Conservation (phyloP, 202 grass and related monocot species). For the Miscanthus sacchariflorus region DNA sequence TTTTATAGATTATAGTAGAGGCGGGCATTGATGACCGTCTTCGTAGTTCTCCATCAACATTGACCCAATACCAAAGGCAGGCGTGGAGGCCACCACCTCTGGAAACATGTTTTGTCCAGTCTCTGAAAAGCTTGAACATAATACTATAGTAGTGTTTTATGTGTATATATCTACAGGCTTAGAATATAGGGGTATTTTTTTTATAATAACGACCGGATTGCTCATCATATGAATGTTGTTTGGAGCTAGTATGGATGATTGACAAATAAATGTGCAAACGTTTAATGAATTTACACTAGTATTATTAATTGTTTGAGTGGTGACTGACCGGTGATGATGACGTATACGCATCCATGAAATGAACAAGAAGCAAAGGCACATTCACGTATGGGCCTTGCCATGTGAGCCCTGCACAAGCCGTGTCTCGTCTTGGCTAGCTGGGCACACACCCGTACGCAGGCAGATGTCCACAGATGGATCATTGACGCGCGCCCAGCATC, state of each 20-base stretch:
- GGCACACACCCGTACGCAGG: neutral
- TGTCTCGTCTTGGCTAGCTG: slow-evolving; percentile 7
- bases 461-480: slow-evolving; percentile 2
- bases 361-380: neutral
- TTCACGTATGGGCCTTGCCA: slow-evolving; percentile 35
- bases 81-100: no score
- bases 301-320: neutral
- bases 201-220: no score
- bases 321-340: neutral
- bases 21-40: no score
- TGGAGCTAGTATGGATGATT: neutral
- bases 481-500: neutral
- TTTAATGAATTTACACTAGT: neutral
- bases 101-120: no score
- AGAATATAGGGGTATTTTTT: no score
- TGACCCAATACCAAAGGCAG: no score
- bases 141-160: no score
- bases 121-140: no score
- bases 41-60: no score
- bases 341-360: neutral
- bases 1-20: no score
- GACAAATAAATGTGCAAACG: neutral
- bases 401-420: slow-evolving; percentile 39
- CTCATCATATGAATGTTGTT: no score
- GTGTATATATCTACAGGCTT: no score